Base-by-base conservation (phyloP, 345 rosid species). In the Ceriops decandra region DNA sequence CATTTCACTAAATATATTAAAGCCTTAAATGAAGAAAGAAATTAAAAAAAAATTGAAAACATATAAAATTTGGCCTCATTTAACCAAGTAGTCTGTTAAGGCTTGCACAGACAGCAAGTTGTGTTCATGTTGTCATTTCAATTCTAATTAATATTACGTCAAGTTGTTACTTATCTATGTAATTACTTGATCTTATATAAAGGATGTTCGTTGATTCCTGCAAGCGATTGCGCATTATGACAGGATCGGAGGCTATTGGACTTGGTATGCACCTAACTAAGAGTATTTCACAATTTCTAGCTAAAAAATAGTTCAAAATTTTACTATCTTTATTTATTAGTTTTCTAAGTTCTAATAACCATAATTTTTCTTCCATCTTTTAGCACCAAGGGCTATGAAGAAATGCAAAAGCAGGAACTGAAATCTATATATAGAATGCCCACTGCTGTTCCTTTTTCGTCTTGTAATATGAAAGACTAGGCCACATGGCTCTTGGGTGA, bases 201-300 rank as follows among this genome's bases (percentile, higher is more conserved):
- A 93, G 96, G 85, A 93, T 93, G 97, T 93, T 91, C 62, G 96
- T 93, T 36, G 84, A 86, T 54, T 89, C 98, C n/a, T 93, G 98
- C 95, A 91, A 85, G 85, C 96, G 98, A 70, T 71, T 93, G 77
- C 97, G 97, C 80, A 82, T 91, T 67, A 91, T 93, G 97, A 93
- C 89, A 80, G 97, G 97, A 68, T 88, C 97, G 7, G 98, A 93
- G 77, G 97, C 97, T 60, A 85, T 90, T 80, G 97, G 98, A 35
- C 96, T 90, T 7, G 97, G 98, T 93, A 86, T 4, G 64, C 5
- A 46, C 6, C 7, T 9, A 31, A n/a, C 5, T 51, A 38, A 60
- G 22, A 21, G 9, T 19, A 28, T n/a, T 28, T 64, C 9, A 4
- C 11, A 11, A 16, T 38, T 46, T 64, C 5, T 1, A 11, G 17